Conservation (phyloP, 331 rosid species). For the Malus hybrid region DNA sequence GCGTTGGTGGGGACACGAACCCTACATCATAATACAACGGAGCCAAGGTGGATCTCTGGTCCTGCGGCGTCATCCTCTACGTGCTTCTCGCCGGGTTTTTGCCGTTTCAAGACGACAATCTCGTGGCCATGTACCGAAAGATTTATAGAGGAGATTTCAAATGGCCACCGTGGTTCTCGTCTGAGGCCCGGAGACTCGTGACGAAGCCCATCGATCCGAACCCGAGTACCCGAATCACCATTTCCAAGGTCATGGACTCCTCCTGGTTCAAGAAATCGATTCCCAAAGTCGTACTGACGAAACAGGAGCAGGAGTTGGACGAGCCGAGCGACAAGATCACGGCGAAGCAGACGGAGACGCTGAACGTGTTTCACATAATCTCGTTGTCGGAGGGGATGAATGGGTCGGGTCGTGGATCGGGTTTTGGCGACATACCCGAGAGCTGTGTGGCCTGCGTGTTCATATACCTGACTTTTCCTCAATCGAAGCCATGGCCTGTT, state of each 20-base stretch:
- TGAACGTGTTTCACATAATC: constrained; percentile 86
- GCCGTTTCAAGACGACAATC: no score
- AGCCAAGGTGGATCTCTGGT: constrained; percentile 89
- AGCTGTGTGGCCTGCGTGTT: no score
- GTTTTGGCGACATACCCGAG: no score
- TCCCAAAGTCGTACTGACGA: constrained; percentile 25
- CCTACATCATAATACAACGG: constrained; percentile 59
- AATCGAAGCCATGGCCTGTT: no score
- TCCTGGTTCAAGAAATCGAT: constrained; percentile 67
- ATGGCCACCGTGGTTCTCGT: no score
- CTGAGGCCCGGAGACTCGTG: constrained; percentile 18
- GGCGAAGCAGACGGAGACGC: constrained; percentile 29
- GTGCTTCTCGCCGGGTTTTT: constrained; percentile 54
- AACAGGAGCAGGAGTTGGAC: constrained; percentile 28
- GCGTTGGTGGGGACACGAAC: constrained; percentile 19
- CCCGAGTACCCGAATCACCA: constrained; percentile 51
- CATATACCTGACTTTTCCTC: no score
- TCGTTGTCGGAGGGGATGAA: constrained; percentile 55
- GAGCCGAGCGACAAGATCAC: constrained; percentile 11
- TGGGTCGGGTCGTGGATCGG: no score
- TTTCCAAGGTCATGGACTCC: constrained; percentile 59
- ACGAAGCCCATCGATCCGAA: constrained; percentile 81
- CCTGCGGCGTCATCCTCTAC: constrained; percentile 80
- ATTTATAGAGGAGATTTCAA: no score
- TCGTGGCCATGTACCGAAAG: no score